phyloP scores from a whole-genome alignment of 2,329 filamentous ascomycete species.

The Colletotrichum liaoningense region DNA sequence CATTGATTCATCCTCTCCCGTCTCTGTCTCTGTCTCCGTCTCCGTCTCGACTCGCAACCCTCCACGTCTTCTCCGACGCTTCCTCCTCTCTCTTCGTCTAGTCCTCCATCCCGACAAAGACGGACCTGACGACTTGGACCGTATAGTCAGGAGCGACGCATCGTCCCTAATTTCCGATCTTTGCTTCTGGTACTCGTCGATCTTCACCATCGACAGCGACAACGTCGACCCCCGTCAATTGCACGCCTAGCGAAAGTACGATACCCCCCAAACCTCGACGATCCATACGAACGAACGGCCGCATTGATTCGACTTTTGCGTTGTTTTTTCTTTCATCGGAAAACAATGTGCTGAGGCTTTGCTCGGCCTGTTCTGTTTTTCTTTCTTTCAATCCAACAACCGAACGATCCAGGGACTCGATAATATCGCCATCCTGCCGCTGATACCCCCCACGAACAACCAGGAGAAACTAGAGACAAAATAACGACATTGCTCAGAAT shows the following conservation, averaged over 20 bases:
- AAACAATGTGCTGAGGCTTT: slow-evolving; percentile 29
- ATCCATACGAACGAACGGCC: slow-evolving; percentile 31
- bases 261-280: slow-evolving; percentile 21
- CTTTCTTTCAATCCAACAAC: neutral
- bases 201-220: slow-evolving; percentile 4
- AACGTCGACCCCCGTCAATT: neutral
- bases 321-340: neutral
- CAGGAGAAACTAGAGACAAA: neutral
- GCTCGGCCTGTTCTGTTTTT: slow-evolving; percentile 8
- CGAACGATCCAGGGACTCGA: slow-evolving; percentile 1
- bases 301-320: slow-evolving; percentile 9
- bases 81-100: neutral
- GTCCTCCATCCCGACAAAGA: neutral
- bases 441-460: neutral
- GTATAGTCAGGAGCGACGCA: slow-evolving; percentile 9
- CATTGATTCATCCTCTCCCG: slow-evolving; percentile 38
- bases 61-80: slow-evolving; percentile 40
- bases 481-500: slow-evolving; percentile 25
- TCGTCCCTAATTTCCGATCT: slow-evolving; percentile 11
- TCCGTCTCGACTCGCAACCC: slow-evolving; percentile 43
- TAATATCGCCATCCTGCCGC: neutral
- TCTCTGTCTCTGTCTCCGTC: slow-evolving; percentile 39
- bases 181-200: neutral
- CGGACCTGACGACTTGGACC: neutral
- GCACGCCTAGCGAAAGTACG: slow-evolving; percentile 8